These are phyloP conservation scores for Chiua sp. DNA, from an alignment of 1,284 basidiomycete species.

Conservation along the genomic window DNA sequence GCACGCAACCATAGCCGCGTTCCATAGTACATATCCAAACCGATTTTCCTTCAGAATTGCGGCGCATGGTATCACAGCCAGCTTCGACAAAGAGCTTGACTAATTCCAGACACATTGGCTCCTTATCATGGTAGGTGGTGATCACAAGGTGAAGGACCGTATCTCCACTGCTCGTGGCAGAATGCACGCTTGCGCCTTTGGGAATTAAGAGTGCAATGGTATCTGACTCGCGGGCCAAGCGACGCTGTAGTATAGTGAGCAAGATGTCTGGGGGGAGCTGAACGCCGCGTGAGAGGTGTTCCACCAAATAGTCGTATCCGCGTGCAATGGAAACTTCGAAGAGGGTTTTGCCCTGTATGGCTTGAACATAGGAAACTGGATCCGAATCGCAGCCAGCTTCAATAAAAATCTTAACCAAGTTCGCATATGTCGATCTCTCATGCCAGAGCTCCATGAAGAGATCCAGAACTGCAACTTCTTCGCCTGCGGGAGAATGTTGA, in stretches of 20 bases:
- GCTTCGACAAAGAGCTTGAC: background rate
- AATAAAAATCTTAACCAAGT: background rate
- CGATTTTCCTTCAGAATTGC: background rate
- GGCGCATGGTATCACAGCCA: background rate
- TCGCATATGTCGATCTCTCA: too few relatives aligned
- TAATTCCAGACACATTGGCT: background rate
- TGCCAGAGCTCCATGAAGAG: too few relatives aligned
- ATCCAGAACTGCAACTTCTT: too few relatives aligned
- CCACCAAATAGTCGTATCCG: background rate
- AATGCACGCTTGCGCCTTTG: background rate
- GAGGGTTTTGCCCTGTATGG: background rate
- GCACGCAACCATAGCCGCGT: background rate
- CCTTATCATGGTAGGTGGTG: background rate
- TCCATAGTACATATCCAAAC: background rate
- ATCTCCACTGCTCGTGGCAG: background rate
- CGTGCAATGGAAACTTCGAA: background rate
- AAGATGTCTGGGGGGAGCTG: background rate
- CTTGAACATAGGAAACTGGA: background rate
- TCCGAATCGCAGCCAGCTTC: background rate
- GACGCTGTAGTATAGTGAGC: background rate
- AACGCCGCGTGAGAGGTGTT: background rate
- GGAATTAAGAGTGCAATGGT: background rate
- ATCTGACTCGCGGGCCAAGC: background rate
- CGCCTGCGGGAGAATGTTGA: too few relatives aligned
- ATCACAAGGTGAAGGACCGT: background rate